Base-by-base conservation (phyloP, 345 rosid genomes). In the Durio zibethinus region DNA sequence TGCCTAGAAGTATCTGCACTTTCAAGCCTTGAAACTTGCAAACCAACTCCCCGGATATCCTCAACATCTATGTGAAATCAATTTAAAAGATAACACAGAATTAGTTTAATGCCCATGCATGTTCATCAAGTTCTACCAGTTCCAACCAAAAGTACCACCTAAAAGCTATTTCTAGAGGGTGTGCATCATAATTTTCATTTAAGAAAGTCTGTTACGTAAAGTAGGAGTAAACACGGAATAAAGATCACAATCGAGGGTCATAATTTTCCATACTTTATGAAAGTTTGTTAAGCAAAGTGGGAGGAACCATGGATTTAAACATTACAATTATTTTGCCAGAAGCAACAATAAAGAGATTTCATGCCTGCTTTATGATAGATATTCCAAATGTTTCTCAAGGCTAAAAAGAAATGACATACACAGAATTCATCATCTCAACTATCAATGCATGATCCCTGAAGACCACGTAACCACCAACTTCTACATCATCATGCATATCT, bases 21-120 rank as follows among this genome's bases (percentile, higher is more conserved):
- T 80, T 93, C 97, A 83, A 95, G 96, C 87, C 88, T 93, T 53
- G 98, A 87, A 77, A 95, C 98, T 89, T 93, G 98, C 91, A 95
- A 89, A 86, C 99, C 98, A 81, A 95, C 86, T 65, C 98, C 99
- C 20, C 98, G 92, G 48, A 95, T 86, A 40, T 92, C 99, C 89
- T 82, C 86, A 52, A 89, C 89, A 88, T 95, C 99, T 91, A 80
- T 31, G 59, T 50, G 60, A 53, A 60, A 57, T 64, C 52, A 72
- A 59, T 38, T 68, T 12, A 52, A 48, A 43, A 48, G 45, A n/a
- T 75, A n/a, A 61, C 1, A 29, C 25, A 60, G 25, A 59, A 12
- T 64, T 72, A 45, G 33, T 43, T 72, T 4, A 20, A 61, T 45
- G 15, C 35, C 12, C 43, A 45, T 21, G 14, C 36, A 3, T 38